Conservation (phyloP, 2,329 filamentous ascomycete species). For the Apiospora sp. region DNA sequence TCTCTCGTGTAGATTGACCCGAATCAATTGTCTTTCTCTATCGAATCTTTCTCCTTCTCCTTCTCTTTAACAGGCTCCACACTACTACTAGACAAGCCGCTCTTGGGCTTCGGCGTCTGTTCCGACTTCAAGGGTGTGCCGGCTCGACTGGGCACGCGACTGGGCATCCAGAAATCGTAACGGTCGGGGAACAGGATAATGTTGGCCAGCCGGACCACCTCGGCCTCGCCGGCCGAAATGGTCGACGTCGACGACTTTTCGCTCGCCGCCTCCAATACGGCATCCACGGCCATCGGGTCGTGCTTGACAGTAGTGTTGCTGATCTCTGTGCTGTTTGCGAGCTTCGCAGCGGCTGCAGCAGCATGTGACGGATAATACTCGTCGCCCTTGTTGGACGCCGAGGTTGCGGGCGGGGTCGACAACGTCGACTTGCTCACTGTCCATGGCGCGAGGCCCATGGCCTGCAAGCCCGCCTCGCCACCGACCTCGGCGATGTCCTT, state of each 20-base stretch:
- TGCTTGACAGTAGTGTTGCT: conserved; percentile 30
- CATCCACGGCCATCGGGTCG: conserved; percentile 28
- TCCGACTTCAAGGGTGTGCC: conserved; percentile 9
- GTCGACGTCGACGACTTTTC: conserved; percentile 38
- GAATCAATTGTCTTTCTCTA: not conserved
- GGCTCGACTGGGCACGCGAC: conserved; percentile 32
- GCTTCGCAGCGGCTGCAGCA: not conserved
- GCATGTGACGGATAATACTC: not conserved
- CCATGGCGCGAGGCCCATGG: conserved; percentile 66
- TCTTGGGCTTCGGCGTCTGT: not conserved
- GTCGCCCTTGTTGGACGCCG: conserved; percentile 23
- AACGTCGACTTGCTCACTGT: conserved; percentile 43
- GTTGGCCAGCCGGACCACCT: conserved; percentile 62
- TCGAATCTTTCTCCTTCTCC: not conserved
- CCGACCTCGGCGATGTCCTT: conserved; percentile 60
- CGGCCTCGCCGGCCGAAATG: conserved; percentile 54
- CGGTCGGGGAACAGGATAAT: conserved; percentile 64
- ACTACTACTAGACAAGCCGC: not conserved
- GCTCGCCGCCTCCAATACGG: conserved; percentile 30
- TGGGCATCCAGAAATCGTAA: conserved; percentile 58
- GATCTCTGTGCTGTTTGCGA: too few relatives aligned
- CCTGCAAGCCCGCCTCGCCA: conserved; percentile 58
- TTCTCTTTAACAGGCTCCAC: not conserved
- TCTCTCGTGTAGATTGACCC: not conserved
- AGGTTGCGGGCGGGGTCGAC: conserved; percentile 36